Percentiles rank a stretch among this genome's conserved stretches.
These are phyloP conservation scores for Candida quercuum DNA, from an alignment of 805 yeast species.

Conservation along the genomic window DNA sequence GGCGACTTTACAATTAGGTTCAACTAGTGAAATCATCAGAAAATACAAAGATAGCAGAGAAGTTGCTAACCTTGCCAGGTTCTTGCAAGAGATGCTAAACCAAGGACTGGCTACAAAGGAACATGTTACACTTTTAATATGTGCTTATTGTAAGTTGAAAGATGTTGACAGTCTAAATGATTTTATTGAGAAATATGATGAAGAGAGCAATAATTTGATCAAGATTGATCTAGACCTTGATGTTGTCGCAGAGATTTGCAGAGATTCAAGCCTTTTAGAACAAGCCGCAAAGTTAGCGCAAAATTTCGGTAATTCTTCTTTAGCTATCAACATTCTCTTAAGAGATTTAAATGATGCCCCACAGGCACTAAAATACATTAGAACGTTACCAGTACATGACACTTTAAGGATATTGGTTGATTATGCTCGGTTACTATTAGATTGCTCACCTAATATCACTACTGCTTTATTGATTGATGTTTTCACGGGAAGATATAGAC, in stretches of 20 bases:
- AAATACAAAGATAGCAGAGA: conserved; percentile 75
- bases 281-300: conserved; percentile 69
- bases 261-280: conserved; percentile 61
- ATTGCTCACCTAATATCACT: conserved; percentile 69
- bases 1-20: conserved; percentile 46
- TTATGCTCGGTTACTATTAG: conserved; percentile 60
- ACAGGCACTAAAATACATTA: conserved; percentile 59
- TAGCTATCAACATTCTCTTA: conserved; percentile 71
- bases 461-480: conserved; percentile 79
- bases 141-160: conserved; percentile 76
- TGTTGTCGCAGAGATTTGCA: conserved; percentile 60
- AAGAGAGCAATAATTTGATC: conserved; percentile 25
- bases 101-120: conserved; percentile 59
- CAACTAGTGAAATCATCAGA: conserved; percentile 72
- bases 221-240: conserved; percentile 57
- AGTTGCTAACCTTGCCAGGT: conserved; percentile 56
- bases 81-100: conserved; percentile 55
- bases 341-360: conserved; percentile 57
- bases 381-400: conserved; percentile 69
- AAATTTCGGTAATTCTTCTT: conserved; percentile 64
- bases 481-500: conserved; percentile 78
- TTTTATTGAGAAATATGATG: conserved; percentile 46
- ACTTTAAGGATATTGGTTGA: conserved; percentile 65
- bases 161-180: conserved; percentile 47
- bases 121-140: conserved; percentile 74